Evolutionary conservation across 192 early-diverging fungal species (phyloP), one percentile per base, ranked within the genome.

Genomic region (Tieghemiomyces parasiticus): DNA sequence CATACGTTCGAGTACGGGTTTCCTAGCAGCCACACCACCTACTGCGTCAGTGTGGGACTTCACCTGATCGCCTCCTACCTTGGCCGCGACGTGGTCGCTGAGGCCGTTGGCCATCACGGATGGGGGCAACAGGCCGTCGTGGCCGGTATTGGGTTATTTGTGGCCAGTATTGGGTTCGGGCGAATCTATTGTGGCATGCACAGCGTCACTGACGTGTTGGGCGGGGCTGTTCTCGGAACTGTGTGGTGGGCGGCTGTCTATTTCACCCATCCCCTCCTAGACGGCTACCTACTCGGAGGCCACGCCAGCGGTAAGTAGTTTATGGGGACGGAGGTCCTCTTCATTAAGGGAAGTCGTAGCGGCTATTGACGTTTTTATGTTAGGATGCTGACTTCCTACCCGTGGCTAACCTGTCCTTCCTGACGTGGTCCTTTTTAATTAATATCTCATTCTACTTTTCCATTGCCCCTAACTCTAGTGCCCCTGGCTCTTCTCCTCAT

Each of bases 151-250:
- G 60, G 67, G 25, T 42, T 75, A 24, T 87, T 86, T 63, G 74
- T 75, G 16, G 33, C 72, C 31, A 71, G 78, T 35, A 85, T 95
- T 33, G 76, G 82, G 4, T 61, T 80, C 64, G 86, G 87, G 24
- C 74, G 92, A 29, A 69, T 95, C 10, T 84, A 92, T 63, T 90
- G 85, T 63, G 92, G 90, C 3, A 87, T 95, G 80, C 92, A 95
- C 73, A 83, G 81, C 2, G 68, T 90, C 38, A 76, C 87, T 35
- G 90, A 92, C 60, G 74, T 90, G 26, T 52, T 68, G 9, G 89
- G 86, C 56, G 92, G 90, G 22, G 64, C 71, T 19, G 54, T 81
- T 9, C 67, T 93, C 42, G 92, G 86, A 28, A 62, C 66, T 25
- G 48, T 63, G 22, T 46, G 31, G 22, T 74, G 73, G 38, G 51